Evolutionary conservation across 2,329 filamentous ascomycete genomes (phyloP).

Genomic region (Proliferodiscus dingleyae): DNA sequence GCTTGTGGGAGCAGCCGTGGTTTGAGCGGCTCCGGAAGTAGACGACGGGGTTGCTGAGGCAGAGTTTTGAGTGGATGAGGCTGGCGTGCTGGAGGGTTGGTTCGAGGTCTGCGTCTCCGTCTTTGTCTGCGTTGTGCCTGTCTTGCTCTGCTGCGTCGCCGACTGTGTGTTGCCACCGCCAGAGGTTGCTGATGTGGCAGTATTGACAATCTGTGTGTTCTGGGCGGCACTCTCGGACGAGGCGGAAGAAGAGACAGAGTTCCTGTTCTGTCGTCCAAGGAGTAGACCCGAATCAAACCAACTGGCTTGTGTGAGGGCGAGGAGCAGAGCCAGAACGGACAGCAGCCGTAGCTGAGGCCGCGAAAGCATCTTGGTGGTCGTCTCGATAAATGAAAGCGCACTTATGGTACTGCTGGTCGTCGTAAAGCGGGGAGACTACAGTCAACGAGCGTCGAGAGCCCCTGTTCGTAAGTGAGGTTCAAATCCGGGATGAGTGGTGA

Average conservation of each 20-base stretch:
- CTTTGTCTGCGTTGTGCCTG: not conserved
- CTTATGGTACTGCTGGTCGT: too few species aligned
- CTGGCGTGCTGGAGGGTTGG: constrained; percentile 3
- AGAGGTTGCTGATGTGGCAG: not conserved
- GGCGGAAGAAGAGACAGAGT: not conserved
- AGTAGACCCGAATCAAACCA: constrained; percentile 16
- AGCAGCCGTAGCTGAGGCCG: constrained; percentile 17
- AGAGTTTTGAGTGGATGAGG: not conserved
- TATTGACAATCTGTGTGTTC: not conserved
- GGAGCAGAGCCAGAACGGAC: constrained; percentile 20
- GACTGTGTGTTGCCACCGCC: constrained; percentile 1
- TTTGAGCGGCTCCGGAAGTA: not conserved
- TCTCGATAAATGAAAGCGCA: constrained; percentile 1
- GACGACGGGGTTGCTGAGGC: not conserved
- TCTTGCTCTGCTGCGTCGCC: not conserved
- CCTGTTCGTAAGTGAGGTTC: not conserved
- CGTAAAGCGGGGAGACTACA: too few species aligned
- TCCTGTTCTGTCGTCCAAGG: constrained; percentile 8
- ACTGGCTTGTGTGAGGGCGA: constrained; percentile 23
- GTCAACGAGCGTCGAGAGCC: too few species aligned
- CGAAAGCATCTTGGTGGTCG: constrained; percentile 23
- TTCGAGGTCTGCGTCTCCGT: not conserved
- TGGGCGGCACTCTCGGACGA: constrained; percentile 2
- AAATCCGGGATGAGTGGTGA: not conserved
- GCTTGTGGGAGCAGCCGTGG: not conserved